Evolutionary conservation across 2,329 filamentous ascomycete genomes (phyloP), one percentile per base, ranked within the genome.

Genomic region (Arachnopeziza araneosa): DNA sequence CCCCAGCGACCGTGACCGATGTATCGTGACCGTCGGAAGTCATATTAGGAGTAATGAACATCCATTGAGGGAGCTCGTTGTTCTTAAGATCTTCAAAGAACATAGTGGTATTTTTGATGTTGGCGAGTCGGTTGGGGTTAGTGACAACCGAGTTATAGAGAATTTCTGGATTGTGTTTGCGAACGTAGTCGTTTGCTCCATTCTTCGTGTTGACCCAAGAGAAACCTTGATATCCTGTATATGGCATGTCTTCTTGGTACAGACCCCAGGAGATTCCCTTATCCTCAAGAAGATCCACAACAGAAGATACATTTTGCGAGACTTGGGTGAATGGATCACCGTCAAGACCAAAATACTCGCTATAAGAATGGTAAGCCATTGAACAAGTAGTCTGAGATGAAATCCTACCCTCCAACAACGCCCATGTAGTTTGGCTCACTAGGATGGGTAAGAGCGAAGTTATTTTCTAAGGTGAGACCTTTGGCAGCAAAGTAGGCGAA

Each of bases 201-300:
- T 81, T 89, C 66, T 83, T 63, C 64, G 84, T 84, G 74, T 91
- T 91, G 59, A 83, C 78, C 71, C 78, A 90, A 0, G 75, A 77
- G 44, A 74, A 73, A 24, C 89, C 89, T 72, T 90, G 81, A 74
- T 84, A 93, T 14, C 90, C 90, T 1, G 83, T 79, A 74, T 85
- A 91, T 1, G 90, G 90, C 79, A 88, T 80, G 69, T 90, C 86
- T 71, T 95, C 90, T 73, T 92, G 83, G 75, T 93, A 95, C 64
- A 86, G 78, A 55, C 78, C 86, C 87, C 87, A 91, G 2, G 80
- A 80, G 70, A 91, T 85, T 57, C 78, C 78, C 68, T 80, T 82
- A 65, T 80, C 79, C 64, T 89, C 86, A 22, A 90, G 82, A 55
- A 91, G 77, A 73, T 91, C 87, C n/a, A 85, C 78, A 22, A 90